Conservation (phyloP, 2,329 filamentous ascomycete genomes). For the Apiospora malaysiana region DNA sequence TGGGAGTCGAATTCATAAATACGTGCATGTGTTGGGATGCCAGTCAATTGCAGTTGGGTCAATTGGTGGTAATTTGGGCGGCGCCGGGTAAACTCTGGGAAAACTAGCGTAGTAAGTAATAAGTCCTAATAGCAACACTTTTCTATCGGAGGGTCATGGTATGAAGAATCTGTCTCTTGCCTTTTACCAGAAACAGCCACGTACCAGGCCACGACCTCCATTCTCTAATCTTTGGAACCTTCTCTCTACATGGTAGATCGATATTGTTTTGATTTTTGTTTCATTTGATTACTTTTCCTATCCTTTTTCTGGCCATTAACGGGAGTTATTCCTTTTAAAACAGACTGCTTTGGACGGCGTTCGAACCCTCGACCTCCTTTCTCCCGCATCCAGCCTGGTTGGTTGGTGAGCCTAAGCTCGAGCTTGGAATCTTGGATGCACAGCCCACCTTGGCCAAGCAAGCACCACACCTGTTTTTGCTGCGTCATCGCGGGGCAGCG, state of each 20-base stretch:
- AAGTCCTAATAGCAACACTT: not conserved
- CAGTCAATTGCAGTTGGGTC: not conserved
- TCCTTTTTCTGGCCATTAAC: not conserved
- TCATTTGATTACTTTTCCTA: not conserved
- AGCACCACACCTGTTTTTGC: conserved; percentile 17
- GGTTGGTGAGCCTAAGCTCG: not conserved
- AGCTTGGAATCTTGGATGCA: conserved; percentile 12
- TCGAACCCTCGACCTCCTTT: not conserved
- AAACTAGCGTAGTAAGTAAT: not conserved
- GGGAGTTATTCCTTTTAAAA: not conserved
- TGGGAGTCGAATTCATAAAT: not conserved
- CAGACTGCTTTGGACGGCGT: not conserved
- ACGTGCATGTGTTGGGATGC: no score
- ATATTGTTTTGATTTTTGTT: conserved; percentile 7
- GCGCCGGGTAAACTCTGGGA: not conserved
- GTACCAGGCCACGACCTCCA: conserved; percentile 19
- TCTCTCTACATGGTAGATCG: conserved; percentile 22
- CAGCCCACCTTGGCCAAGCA: conserved; percentile 15
- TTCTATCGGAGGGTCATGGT: conserved; percentile 20
- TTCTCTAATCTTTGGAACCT: conserved; percentile 24
- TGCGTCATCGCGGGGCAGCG: conserved; percentile 23
- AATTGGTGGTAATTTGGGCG: not conserved
- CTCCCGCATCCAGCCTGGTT: not conserved
- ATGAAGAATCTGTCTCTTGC: conserved; percentile 23
- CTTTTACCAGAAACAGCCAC: conserved; percentile 25